Evolutionary conservation across 768 basidiomycete species (phyloP).

Genomic region (Harrya chromipes): DNA sequence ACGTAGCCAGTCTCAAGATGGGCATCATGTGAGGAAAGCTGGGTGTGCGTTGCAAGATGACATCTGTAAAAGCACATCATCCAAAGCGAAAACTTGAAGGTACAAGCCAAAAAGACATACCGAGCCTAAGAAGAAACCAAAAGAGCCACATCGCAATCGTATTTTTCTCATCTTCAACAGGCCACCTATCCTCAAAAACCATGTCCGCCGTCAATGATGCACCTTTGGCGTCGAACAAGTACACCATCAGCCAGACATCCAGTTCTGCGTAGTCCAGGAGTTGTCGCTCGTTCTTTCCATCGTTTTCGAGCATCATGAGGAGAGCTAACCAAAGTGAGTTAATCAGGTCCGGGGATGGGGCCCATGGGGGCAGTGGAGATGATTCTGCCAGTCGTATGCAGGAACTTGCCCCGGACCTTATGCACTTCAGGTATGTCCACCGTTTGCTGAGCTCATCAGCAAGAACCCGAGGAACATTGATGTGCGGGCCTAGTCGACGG

Average conservation of each 20-base stretch:
- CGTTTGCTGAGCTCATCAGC: conserved; percentile 65
- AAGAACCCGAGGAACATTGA: conserved; percentile 42
- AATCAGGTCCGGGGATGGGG: background rate
- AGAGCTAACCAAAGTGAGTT: conserved; percentile 67
- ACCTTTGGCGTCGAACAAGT: conserved; percentile 61
- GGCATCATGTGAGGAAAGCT: conserved; percentile 45
- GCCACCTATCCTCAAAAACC: conserved; percentile 53
- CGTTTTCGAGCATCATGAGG: conserved; percentile 79
- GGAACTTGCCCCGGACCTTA: conserved; percentile 40
- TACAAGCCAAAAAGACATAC: conserved; percentile 37
- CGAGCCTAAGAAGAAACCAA: conserved; percentile 65
- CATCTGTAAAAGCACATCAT: conserved; percentile 37
- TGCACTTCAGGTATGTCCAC: conserved; percentile 53
- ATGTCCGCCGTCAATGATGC: conserved; percentile 47
- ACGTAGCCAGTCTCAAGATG: conserved; percentile 57
- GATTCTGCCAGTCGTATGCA: conserved; percentile 16
- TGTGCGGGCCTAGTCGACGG: conserved; percentile 46
- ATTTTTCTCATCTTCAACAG: conserved; percentile 46
- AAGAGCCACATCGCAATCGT: conserved; percentile 76
- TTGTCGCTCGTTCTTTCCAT: conserved; percentile 67
- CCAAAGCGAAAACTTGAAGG: background rate
- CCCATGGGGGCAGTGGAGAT: background rate
- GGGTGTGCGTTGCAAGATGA: conserved; percentile 40
- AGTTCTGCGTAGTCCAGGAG: conserved; percentile 66
- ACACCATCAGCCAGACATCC: conserved; percentile 61